Evolutionary conservation across 305 asterid genomes (phyloP).

Genomic region (Ajuga reptans): DNA sequence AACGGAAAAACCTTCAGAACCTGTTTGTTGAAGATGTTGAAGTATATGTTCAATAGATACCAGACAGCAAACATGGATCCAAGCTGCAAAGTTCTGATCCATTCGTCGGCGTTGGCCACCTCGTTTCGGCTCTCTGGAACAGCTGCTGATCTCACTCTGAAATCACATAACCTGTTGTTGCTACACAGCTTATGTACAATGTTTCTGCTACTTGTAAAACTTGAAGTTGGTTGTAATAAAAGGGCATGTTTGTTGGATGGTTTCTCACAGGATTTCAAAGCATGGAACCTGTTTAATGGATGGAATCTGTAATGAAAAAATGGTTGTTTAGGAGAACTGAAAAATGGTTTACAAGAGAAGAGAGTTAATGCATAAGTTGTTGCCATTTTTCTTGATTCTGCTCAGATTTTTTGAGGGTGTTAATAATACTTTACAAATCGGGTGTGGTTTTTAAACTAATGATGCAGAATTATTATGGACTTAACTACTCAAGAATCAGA

Average conservation of each 20-base stretch:
- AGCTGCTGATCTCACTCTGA: constrained; percentile 38
- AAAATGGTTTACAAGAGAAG: constrained; percentile 38
- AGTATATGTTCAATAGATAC: constrained; percentile 67
- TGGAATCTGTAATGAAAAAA: constrained; percentile 9
- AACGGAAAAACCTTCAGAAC: constrained; percentile 65
- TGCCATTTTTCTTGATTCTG: constrained; percentile 34
- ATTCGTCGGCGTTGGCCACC: constrained; percentile 14
- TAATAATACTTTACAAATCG: neutral
- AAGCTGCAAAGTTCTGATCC: constrained; percentile 38
- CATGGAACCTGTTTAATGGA: constrained; percentile 2
- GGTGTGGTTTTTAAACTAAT: constrained; percentile 13
- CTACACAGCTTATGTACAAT: neutral
- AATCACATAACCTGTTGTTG: constrained; percentile 18
- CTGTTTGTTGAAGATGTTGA: constrained; percentile 88
- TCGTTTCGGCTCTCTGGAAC: constrained; percentile 35
- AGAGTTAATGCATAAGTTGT: constrained; percentile 34
- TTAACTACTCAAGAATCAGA: neutral
- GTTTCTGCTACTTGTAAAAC: neutral
- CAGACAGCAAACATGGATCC: constrained; percentile 64
- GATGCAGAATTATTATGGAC: neutral
- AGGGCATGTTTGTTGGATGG: neutral
- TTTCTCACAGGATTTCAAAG: constrained; percentile 11
- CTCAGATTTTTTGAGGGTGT: neutral
- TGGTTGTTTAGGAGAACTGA: constrained; percentile 22
- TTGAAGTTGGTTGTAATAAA: constrained; percentile 4